Evolutionary conservation across 2,329 filamentous ascomycete genomes (phyloP).

Genomic region (Penicillium aurantiogriseum): DNA sequence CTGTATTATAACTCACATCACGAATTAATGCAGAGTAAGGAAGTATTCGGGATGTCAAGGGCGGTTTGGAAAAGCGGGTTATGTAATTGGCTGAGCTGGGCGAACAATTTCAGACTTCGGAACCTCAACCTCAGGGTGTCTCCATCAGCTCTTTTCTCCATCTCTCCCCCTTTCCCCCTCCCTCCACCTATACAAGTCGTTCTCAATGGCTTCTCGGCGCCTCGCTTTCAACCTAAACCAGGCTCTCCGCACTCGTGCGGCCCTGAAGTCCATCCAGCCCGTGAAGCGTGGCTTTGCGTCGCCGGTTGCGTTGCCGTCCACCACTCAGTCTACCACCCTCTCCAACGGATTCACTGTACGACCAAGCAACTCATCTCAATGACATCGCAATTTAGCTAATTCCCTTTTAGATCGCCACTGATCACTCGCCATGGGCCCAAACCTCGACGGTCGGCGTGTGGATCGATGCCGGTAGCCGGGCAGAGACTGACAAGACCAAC

Average conservation of each 20-base stretch:
- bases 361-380: slow-evolving; percentile 17
- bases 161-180: slow-evolving; percentile 47
- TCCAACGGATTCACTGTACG: slow-evolving; percentile 94
- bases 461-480: slow-evolving; percentile 98
- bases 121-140: slow-evolving; percentile 42
- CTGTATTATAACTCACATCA: not conserved
- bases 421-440: slow-evolving; percentile 97
- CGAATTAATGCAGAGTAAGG: slow-evolving; percentile 19
- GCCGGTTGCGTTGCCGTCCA: slow-evolving; percentile 68
- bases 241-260: slow-evolving; percentile 82
- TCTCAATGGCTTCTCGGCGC: slow-evolving; percentile 89
- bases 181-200: slow-evolving; percentile 33
- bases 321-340: slow-evolving; percentile 93
- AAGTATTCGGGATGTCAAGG: slow-evolving; percentile 37
- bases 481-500: slow-evolving; percentile 98
- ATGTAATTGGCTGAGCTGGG: slow-evolving; percentile 45
- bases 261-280: slow-evolving; percentile 73
- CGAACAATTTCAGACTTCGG: slow-evolving; percentile 48
- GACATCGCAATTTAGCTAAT: slow-evolving; percentile 31
- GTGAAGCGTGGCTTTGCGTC: slow-evolving; percentile 87
- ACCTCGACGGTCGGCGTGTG: slow-evolving; percentile 97
- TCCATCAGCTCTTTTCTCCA: slow-evolving; percentile 46
- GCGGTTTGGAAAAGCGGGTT: slow-evolving; percentile 43
- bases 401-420: slow-evolving; percentile 77
- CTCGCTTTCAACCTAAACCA: slow-evolving; percentile 92